Percentiles rank a stretch among this genome's conserved stretches.
These are phyloP conservation scores for Tetratostichococcus sp. DNA, from an alignment of 139 green algal genomes.

Conservation along the genomic window DNA sequence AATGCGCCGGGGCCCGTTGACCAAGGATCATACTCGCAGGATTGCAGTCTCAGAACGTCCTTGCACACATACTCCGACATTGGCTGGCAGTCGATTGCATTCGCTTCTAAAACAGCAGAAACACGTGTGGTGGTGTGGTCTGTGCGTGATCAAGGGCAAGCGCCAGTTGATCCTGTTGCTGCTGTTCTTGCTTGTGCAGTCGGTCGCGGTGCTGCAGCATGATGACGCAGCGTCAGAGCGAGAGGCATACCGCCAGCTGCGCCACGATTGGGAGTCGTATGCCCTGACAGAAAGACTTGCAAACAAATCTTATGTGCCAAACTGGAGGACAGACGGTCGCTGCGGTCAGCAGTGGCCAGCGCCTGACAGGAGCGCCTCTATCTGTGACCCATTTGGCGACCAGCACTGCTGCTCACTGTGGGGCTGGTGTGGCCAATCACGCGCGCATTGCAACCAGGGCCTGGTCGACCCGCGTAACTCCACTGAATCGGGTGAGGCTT, in stretches of 20 bases:
- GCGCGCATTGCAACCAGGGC: background rate
- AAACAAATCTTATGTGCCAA: background rate
- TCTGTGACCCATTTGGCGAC: background rate
- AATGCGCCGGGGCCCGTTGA: too few species aligned
- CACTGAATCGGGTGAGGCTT: background rate
- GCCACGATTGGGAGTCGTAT: background rate
- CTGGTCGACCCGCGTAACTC: background rate
- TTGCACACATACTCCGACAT: too few species aligned
- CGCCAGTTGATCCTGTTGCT: too few species aligned
- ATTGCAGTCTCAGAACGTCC: too few species aligned
- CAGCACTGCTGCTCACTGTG: background rate
- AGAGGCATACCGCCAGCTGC: background rate
- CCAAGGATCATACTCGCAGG: too few species aligned
- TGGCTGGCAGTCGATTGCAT: too few species aligned
- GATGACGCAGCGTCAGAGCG: background rate
- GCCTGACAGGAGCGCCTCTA: background rate
- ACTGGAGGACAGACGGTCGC: background rate
- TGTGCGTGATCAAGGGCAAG: too few species aligned
- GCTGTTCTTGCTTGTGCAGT: too few species aligned
- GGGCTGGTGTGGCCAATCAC: background rate
- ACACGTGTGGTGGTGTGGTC: too few species aligned
- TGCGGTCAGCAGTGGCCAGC: background rate
- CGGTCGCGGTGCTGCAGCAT: too few species aligned
- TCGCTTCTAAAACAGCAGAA: too few species aligned
- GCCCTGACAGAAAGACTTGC: background rate